Base-by-base conservation (phyloP, 371 early-diverging fungal species). In the Capillidium rhysosporum region DNA sequence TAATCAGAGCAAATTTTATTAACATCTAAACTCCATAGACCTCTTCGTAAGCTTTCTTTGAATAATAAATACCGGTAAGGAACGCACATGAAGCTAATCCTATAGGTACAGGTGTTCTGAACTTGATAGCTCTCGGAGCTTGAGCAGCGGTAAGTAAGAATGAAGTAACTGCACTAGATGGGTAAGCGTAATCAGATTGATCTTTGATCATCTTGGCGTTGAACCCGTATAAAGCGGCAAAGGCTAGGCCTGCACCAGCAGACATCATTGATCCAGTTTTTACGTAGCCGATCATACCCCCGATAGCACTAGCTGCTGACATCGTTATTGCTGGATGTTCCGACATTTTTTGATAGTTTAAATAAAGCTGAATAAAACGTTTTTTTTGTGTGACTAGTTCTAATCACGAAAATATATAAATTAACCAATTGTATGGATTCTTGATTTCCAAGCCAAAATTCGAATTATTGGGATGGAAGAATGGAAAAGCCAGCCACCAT, bases 261-360 rank as follows among this genome's bases (percentile, higher is more conserved):
- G 52, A 52, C 1, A 23, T 9, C 18, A 52, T 39, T 4, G 52
- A 52, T 9, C 52, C 52, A 52, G 52, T 52, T 52, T 41, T 52
- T 24, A 23, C 40, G 40, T 52, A 52, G 21, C 52, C 52, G 7
- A 52, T 41, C 12, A 52, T 18, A 2, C 52, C 52, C 2, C 52
- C 52, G 7, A 41, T 26, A 40, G 52, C 39, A 40, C 52, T 34
- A 23, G 34, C 18, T 23, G 24, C 52, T 7, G 52, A 52, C 52
- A 52, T 52, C 10, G 38, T 52, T 16, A 52, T 34, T 8, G 52
- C 52, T 16, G 41, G 16, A n/a, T 52, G 52, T 39, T 52, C 52
- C 29, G 41, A n/a, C 52, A 52, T 52, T 49, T 18, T 29, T n/a
- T n/a, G n/a, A n/a, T n/a, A n/a, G n/a, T n/a, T n/a, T n/a, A n/a